Percentiles rank a stretch among this genome's conserved stretches.
Evolutionary conservation across 306 rosid genomes (phyloP).

Genomic region (Lotus japonicus): DNA sequence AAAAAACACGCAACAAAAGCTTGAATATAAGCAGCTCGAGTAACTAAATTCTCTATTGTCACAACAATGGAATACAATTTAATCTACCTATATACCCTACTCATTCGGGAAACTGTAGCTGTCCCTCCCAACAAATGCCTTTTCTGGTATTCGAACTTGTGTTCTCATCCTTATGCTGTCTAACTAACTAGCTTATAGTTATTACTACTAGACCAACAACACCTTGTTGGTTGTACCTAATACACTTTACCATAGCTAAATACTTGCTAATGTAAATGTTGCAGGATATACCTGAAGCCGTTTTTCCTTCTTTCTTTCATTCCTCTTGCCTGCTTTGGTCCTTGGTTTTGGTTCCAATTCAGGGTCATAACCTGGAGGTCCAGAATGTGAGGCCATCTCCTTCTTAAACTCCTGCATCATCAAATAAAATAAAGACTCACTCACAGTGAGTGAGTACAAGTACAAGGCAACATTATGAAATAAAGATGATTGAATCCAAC

Average conservation of each 20-base stretch:
- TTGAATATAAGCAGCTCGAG: not conserved
- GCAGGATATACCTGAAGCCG: slow-evolving; percentile 55
- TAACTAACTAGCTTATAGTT: no score
- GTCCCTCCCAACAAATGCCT: no score
- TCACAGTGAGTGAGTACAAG: not conserved
- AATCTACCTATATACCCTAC: not conserved
- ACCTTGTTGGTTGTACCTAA: not conserved
- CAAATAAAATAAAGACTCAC: not conserved
- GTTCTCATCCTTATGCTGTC: no score
- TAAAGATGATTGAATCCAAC: not conserved
- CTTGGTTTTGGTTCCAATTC: slow-evolving; percentile 51
- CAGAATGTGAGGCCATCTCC: slow-evolving; percentile 62
- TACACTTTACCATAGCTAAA: not conserved
- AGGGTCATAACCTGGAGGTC: slow-evolving; percentile 85
- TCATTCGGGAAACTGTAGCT: no score
- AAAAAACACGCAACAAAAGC: not conserved
- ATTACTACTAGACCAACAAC: no score
- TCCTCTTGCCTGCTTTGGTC: slow-evolving; percentile 79
- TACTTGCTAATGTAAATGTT: not conserved
- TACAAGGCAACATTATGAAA: not conserved
- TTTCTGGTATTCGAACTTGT: no score
- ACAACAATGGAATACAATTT: not conserved
- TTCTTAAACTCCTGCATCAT: slow-evolving; percentile 54
- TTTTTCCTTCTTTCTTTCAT: slow-evolving; percentile 91
- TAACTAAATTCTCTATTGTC: not conserved